A percentile compares a stretch with the other conserved stretches of the same genome.
phyloP scores from a whole-genome alignment of 169 alveolate species.

The Eimeria tenella region DNA sequence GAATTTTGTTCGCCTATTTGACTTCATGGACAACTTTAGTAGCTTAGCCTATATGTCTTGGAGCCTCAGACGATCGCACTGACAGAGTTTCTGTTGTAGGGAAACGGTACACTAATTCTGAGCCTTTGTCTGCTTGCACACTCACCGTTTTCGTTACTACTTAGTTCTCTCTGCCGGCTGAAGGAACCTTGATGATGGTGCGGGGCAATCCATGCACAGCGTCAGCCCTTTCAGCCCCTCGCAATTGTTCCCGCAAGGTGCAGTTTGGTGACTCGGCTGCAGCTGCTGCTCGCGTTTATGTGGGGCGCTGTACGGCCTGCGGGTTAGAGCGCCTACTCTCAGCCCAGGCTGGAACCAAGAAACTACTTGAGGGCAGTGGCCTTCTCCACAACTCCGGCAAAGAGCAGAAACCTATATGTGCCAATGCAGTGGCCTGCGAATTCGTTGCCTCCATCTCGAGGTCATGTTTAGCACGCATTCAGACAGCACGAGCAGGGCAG shows the following conservation, averaged over 20 bases:
- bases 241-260: background rate
- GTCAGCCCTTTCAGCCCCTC: background rate
- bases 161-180: no score
- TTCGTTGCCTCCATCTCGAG: conserved; percentile 2
- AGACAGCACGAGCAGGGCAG: background rate
- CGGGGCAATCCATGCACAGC: background rate
- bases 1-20: no score
- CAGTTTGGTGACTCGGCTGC: background rate
- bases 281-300: background rate
- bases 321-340: conserved; percentile 3
- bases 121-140: no score
- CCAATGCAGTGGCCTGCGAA: no score
- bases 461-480: background rate
- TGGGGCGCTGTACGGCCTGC: background rate
- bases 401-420: no score
- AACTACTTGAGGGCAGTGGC: background rate
- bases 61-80: no score
- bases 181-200: background rate
- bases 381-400: background rate
- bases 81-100: no score
- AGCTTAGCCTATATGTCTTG: no score
- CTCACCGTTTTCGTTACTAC: no score
- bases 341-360: background rate
- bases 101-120: no score
- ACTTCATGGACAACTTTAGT: no score